Conservation (phyloP, 345 rosid species). For the Boechera retrofracta region DNA sequence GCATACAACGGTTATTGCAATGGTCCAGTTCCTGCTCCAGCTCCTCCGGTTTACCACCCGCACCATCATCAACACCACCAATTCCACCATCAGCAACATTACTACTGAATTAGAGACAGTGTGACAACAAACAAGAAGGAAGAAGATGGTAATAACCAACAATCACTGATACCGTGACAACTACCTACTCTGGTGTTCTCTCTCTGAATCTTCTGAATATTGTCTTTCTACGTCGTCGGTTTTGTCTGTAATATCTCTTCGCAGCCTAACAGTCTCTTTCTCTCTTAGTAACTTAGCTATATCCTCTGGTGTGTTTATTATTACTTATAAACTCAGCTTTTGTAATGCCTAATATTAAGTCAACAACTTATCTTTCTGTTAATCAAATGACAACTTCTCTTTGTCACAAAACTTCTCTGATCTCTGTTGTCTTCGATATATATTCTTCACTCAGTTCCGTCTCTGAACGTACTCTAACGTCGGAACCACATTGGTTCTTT, state of each 20-base stretch:
- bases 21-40: conserved; percentile 44
- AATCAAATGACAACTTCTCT: conserved; percentile 34
- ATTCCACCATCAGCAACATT: conserved; percentile 46
- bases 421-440: neutral
- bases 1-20: conserved; percentile 46
- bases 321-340: conserved; percentile 23
- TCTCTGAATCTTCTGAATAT: conserved; percentile 35
- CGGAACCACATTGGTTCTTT: neutral
- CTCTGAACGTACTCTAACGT: neutral
- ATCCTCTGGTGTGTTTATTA: conserved; percentile 37
- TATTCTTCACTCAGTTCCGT: neutral
- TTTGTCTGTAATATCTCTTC: conserved; percentile 46
- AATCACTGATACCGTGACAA: conserved; percentile 46
- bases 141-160: conserved; percentile 43
- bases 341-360: conserved; percentile 41
- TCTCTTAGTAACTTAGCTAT: conserved; percentile 36
- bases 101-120: conserved; percentile 48
- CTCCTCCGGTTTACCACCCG: conserved; percentile 47
- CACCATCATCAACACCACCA: conserved; percentile 47
- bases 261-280: conserved; percentile 32
- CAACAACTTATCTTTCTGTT: conserved; percentile 34
- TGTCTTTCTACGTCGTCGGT: conserved; percentile 37
- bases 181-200: conserved; percentile 21
- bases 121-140: conserved; percentile 40
- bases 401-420: conserved; percentile 1